Base-by-base conservation (phyloP, 768 basidiomycete genomes). In the Amanita fuliginea region DNA sequence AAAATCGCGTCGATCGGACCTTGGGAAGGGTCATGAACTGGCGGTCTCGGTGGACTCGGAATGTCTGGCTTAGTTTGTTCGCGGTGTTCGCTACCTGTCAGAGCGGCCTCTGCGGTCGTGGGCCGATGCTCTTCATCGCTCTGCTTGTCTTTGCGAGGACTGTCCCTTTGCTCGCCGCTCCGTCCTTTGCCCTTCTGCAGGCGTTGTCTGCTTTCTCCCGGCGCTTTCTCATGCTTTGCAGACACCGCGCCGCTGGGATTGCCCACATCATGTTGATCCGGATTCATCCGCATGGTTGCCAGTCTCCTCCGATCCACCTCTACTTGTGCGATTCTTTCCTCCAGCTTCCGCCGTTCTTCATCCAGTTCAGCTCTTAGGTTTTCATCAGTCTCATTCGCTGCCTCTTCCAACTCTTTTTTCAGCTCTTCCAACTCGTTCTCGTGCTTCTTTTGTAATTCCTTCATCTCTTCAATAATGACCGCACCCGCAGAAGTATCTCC, bases 401-500 rank as follows among this genome's bases (percentile, higher is more conserved):
- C 39, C 19, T 16, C 51, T 21, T 52, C 39, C 40, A 55, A 54
- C 21, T 59, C 52, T n/a, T 28, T 46, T 32, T 43, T 41, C 41
- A 59, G 37, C 37, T 50, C 42, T 24, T 51, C 39, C 47, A 54
- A 28, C 47, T 57, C 56, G 26, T 48, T 34, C 18, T 43, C 41
- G 46, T 54, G 51, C 30, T 51, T 42, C 48, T 51, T 40, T 18
- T 43, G 32, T 36, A 47, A 22, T 34, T 48, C 51, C 35, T 53
- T 19, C 16, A 56, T 47, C 32, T 57, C 58, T 43, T 51, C 53
- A 39, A 47, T 22, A 32, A 60, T 22, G 11, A 49, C 50, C 2
- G 35, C 42, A 19, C 55, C 57, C 3, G 73, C 73, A 18, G 61
- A 58, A 6, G 74, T 73, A 24, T 71, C 60, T 2, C 60, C 57